Evolutionary conservation across 2,329 filamentous ascomycete genomes (phyloP), one percentile per base, ranked within the genome.

Genomic region (Fusarium phyllophilum): DNA sequence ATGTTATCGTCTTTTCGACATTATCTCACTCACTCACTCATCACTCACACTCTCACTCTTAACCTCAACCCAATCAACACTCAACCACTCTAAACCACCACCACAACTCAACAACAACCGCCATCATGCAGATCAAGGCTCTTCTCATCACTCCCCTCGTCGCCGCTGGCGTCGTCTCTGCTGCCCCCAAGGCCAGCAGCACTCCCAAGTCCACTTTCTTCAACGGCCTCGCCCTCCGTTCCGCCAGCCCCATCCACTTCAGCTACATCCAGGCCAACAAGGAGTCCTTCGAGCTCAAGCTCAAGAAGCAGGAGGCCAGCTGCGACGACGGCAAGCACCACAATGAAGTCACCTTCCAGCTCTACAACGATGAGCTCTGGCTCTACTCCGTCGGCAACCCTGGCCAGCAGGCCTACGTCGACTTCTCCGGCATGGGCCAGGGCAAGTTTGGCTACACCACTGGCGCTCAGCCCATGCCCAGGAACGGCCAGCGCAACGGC

Each of bases 351-450:
- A 88, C 85, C 45, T 89, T 91, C 80, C 81, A 82, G 73, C 80
- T 90, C 45, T 33, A 66, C 56, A 81, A 87, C 51, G 82, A 82
- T 52, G 82, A 82, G 49, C 83, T 89, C 34, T 85, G 79, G 78
- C 84, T 91, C 38, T 89, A 84, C 42, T 72, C 77, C 33, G 56
- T 52, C 4, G 80, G 81, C 29, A 82, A 20, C 72, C 39, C 80
- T 20, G 11, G 81, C 6, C 89, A 91, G 82, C 80, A 86, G 75
- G 66, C 88, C 57, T 90, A 77, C 71, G 85, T 86, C 45, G 89
- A 91, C 79, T 85, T 86, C 49, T 89, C 87, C 51, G 89, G 88
- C 76, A 89, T 90, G 88, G 86, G 87, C 72, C 86, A 88, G 73
- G 89, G 89, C 57, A 80, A 83, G 29, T 76, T 90, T 46, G 84